Percentiles rank a stretch among this genome's conserved stretches.
Evolutionary conservation across 805 yeast genomes (phyloP).

Genomic region (Wickerhamiella allomyrinae): DNA sequence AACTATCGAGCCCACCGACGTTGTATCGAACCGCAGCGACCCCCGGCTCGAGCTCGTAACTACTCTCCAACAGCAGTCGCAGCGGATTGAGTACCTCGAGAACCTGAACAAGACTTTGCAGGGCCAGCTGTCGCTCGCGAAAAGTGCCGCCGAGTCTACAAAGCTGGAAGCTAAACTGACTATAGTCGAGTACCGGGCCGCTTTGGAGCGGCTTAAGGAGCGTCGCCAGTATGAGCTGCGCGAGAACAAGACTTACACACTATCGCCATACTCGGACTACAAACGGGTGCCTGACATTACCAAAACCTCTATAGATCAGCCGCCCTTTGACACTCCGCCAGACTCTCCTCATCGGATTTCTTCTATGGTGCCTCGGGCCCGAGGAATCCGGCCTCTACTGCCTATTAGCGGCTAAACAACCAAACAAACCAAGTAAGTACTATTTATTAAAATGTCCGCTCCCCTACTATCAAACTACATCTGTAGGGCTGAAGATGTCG

Average conservation of each 20-base stretch:
- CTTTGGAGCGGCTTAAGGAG: slow-evolving; percentile 10
- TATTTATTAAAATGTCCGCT: slow-evolving; percentile 11
- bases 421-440: neutral
- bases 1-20: too few species aligned
- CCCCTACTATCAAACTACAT: slow-evolving; percentile 23
- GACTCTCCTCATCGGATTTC: neutral
- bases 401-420: neutral
- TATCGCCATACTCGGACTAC: slow-evolving; percentile 3
- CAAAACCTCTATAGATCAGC: too few species aligned
- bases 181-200: slow-evolving; percentile 6
- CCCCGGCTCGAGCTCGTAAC: neutral
- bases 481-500: slow-evolving; percentile 16
- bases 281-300: too few species aligned
- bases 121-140: neutral
- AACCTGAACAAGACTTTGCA: neutral
- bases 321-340: neutral
- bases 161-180: neutral
- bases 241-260: neutral
- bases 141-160: neutral
- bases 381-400: neutral
- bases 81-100: neutral
- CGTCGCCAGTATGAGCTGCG: slow-evolving; percentile 3
- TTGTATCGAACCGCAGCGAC: too few species aligned
- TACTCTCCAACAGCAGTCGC: neutral
- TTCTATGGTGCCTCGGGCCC: slow-evolving; percentile 2